Evolutionary conservation across 139 green algal genomes (phyloP).

Genomic region (Closterium sp.): DNA sequence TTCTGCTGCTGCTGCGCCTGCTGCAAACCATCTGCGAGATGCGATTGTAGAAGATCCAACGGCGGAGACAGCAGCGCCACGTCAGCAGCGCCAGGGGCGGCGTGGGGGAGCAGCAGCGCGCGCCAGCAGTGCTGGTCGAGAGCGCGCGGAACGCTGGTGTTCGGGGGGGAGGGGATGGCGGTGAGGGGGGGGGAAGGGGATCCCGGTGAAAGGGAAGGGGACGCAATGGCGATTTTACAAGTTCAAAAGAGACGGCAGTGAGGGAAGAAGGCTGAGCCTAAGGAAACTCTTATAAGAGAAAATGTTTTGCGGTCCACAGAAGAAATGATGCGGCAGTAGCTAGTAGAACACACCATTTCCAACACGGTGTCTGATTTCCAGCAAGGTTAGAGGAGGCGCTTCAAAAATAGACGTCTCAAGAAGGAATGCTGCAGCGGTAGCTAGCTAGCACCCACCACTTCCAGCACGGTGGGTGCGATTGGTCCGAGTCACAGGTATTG

Average conservation of each 20-base stretch:
- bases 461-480: neutral
- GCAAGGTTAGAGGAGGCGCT: no score
- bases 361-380: no score
- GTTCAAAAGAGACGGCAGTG: neutral
- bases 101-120: neutral
- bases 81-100: neutral
- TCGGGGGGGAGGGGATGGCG: neutral
- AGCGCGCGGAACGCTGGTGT: neutral
- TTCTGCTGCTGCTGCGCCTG: neutral
- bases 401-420: no score
- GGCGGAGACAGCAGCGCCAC: neutral
- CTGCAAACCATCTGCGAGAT: neutral
- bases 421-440: no score
- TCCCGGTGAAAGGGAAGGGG: neutral
- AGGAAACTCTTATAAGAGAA: no score
- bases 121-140: neutral
- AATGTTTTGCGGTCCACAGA: no score
- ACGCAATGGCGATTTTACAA: neutral
- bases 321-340: no score
- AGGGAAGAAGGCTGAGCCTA: no score
- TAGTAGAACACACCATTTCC: no score
- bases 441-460: neutral
- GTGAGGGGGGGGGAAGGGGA: neutral
- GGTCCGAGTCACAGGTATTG: neutral
- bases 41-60: neutral